Percentiles rank a stretch among this genome's conserved stretches.
Evolutionary conservation across 257 asterid genomes (phyloP).

Genomic region (Ilex aquifolium): DNA sequence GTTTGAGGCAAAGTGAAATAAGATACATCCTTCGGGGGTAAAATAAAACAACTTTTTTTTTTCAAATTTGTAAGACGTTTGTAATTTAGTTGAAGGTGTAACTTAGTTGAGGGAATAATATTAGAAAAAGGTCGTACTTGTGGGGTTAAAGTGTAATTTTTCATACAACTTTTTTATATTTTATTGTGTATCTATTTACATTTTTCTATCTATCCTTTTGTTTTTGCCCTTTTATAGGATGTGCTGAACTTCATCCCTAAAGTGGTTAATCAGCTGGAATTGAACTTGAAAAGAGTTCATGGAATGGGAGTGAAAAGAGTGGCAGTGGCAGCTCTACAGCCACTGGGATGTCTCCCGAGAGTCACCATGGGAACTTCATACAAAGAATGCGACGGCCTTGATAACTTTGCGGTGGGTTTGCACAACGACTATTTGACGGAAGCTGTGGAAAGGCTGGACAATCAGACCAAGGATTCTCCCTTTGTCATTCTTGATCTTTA

Average conservation of each 20-base stretch:
- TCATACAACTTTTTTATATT: no score
- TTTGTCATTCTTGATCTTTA: slow-evolving; percentile 54
- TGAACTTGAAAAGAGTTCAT: slow-evolving; percentile 34
- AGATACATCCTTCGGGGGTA: no score
- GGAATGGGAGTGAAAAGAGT: slow-evolving; percentile 52
- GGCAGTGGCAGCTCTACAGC: slow-evolving; percentile 52
- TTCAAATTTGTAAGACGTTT: no score
- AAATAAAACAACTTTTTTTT: no score
- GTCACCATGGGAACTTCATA: slow-evolving; percentile 36
- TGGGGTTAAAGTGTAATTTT: no score
- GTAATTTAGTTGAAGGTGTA: no score
- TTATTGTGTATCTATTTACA: no score
- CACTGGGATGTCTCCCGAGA: slow-evolving; percentile 82
- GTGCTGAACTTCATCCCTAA: slow-evolving; percentile 37
- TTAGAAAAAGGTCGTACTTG: no score
- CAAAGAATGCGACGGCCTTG: slow-evolving; percentile 55
- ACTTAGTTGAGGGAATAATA: no score
- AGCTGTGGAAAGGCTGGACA: slow-evolving; percentile 45
- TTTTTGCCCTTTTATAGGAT: slow-evolving; percentile 26
- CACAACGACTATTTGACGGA: slow-evolving; percentile 55
- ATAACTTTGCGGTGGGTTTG: slow-evolving; percentile 38
- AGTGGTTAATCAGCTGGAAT: slow-evolving; percentile 51
- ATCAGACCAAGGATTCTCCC: slow-evolving; percentile 29
- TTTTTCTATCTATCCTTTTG: no score
- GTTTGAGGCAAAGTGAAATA: no score